Evolutionary conservation across 495 filamentous ascomycete genomes (phyloP).

Genomic region (Podospora sp.): DNA sequence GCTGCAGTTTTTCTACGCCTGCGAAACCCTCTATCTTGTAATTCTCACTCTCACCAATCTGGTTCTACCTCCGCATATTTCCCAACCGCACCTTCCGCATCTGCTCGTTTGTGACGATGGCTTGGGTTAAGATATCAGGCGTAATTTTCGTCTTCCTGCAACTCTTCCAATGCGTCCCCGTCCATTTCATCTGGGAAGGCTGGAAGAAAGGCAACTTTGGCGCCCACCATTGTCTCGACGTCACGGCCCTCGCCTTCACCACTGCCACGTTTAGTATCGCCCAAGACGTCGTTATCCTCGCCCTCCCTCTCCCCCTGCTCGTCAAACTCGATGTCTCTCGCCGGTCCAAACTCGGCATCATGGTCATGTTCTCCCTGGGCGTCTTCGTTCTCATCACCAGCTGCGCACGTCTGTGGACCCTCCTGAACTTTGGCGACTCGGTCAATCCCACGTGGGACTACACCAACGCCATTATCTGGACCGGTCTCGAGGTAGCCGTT

Average conservation of each 20-base stretch:
- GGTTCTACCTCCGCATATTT: slow-evolving; percentile 57
- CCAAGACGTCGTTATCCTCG: slow-evolving; percentile 45
- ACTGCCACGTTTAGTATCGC: slow-evolving; percentile 41
- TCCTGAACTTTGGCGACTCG: slow-evolving; percentile 38
- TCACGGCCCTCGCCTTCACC: slow-evolving; percentile 38
- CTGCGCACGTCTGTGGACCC: slow-evolving; percentile 39
- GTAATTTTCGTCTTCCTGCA: slow-evolving; percentile 39
- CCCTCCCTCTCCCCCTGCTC: slow-evolving; percentile 44
- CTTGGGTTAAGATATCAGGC: slow-evolving; percentile 35
- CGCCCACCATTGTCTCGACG: slow-evolving; percentile 37
- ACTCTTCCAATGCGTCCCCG: slow-evolving; percentile 47
- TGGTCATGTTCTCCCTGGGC: slow-evolving; percentile 50
- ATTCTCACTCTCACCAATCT: slow-evolving; percentile 51
- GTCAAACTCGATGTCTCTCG: slow-evolving; percentile 35
- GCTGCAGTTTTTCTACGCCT: slow-evolving; percentile 42
- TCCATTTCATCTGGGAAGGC: slow-evolving; percentile 41
- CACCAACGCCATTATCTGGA: slow-evolving; percentile 42
- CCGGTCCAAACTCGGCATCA: slow-evolving; percentile 41
- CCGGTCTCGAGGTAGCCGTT: slow-evolving; percentile 43
- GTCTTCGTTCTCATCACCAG: slow-evolving; percentile 46
- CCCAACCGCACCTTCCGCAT: slow-evolving; percentile 44
- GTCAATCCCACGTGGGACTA: slow-evolving; percentile 47
- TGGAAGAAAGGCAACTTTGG: slow-evolving; percentile 41
- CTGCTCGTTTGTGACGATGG: slow-evolving; percentile 38
- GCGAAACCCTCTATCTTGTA: slow-evolving; percentile 42